These are phyloP conservation scores for Wickerhamiella spandovensis DNA, from an alignment of 805 yeast genomes.

Conservation along the genomic window DNA sequence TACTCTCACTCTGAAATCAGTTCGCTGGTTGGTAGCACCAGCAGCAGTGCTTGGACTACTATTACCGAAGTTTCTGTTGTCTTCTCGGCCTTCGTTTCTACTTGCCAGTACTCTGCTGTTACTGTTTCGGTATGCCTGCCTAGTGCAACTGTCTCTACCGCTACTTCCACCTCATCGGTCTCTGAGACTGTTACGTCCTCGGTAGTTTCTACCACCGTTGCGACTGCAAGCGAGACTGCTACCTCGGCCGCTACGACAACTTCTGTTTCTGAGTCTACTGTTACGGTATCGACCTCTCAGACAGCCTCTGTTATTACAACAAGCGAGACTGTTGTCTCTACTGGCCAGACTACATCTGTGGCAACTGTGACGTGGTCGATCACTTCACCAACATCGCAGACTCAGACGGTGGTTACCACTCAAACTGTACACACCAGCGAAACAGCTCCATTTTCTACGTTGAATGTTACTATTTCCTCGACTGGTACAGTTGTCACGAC, in stretches of 20 bases:
- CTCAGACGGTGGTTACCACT: neutral
- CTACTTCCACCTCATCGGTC: neutral
- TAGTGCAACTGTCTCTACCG: neutral
- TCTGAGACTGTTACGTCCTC: neutral
- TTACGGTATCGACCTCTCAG: neutral
- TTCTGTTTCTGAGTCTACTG: too few species aligned
- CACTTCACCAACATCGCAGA: neutral
- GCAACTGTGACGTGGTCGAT: neutral
- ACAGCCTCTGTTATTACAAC: neutral
- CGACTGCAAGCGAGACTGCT: neutral
- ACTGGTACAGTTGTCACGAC: neutral
- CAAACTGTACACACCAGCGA: neutral
- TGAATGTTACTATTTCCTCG: neutral
- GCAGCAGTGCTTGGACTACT: slow-evolving; percentile 3
- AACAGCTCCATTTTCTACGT: neutral
- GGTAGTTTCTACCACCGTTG: neutral
- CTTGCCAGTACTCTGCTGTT: slow-evolving; percentile 6
- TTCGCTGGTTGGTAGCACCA: neutral
- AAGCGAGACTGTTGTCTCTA: neutral
- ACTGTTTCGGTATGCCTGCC: slow-evolving; percentile 7
- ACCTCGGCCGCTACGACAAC: too few species aligned
- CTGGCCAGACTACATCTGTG: neutral
- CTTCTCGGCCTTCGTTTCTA: slow-evolving; percentile 4
- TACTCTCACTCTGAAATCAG: slow-evolving; percentile 2
- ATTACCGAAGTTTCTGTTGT: slow-evolving; percentile 6